phyloP scores from a whole-genome alignment of 2,329 filamentous ascomycete species.

The Microsporum ferrugineum region DNA sequence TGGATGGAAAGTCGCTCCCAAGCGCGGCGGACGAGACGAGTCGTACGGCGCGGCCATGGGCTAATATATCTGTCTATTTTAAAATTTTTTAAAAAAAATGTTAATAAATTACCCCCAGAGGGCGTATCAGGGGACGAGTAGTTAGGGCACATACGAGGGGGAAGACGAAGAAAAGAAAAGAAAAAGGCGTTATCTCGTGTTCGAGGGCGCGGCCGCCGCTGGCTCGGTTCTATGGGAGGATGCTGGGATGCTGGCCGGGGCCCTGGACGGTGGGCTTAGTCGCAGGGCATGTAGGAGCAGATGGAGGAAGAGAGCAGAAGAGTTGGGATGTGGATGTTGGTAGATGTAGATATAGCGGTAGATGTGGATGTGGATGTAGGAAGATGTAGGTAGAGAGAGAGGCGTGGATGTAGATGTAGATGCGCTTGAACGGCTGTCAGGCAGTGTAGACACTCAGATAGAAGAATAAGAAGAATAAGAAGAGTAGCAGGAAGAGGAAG shows the following conservation, averaged over 20 bases:
- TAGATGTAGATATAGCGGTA: not conserved
- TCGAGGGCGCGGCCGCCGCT: conserved; percentile 1
- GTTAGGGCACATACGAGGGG: not conserved
- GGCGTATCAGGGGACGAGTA: not conserved
- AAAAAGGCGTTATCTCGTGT: conserved; percentile 1
- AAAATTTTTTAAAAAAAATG: not conserved
- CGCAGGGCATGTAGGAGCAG: not conserved
- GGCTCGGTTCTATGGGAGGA: not conserved
- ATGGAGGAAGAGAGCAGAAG: not conserved
- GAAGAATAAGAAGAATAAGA: too few species aligned
- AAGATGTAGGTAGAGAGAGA: too few species aligned
- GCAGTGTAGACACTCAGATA: too few species aligned
- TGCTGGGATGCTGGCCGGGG: not conserved
- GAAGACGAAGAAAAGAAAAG: not conserved
- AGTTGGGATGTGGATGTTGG: not conserved
- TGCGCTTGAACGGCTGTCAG: too few species aligned
- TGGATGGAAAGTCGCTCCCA: conserved; percentile 57
- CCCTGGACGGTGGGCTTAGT: not conserved
- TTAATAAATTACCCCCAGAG: not conserved
- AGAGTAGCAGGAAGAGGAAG: too few species aligned
- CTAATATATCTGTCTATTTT: not conserved
- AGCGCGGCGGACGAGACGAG: conserved; percentile 30
- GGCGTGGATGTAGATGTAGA: too few species aligned
- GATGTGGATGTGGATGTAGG: not conserved
- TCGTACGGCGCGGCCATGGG: conserved; percentile 28